Evolutionary conservation across 108 stramenopile species (phyloP).

Genomic region (Pseudonitzschia multistriata): DNA sequence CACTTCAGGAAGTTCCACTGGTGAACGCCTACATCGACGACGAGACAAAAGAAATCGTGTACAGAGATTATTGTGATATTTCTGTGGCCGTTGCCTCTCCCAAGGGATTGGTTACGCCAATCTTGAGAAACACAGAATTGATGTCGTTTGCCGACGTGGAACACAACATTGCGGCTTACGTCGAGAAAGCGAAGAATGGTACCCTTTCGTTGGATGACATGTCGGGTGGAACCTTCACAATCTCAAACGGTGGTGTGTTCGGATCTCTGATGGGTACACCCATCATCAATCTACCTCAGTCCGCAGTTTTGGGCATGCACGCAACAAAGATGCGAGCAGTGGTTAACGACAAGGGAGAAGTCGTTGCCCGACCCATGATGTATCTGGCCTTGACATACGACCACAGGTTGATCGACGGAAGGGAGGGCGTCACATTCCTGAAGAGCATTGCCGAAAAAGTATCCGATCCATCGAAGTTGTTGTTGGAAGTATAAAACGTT

Average conservation of each 20-base stretch:
- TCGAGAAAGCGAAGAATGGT: slow-evolving; percentile 90
- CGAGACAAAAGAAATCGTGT: slow-evolving; percentile 95
- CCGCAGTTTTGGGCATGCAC: slow-evolving; percentile 99
- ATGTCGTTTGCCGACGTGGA: slow-evolving; percentile 99
- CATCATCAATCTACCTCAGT: slow-evolving; percentile 99
- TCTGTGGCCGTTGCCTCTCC: slow-evolving; percentile 97
- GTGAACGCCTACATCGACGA: slow-evolving; percentile 99
- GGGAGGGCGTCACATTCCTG: slow-evolving; percentile 99
- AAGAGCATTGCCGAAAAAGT: slow-evolving; percentile 97
- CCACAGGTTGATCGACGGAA: slow-evolving; percentile 99
- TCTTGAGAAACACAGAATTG: slow-evolving; percentile 94
- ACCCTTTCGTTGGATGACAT: slow-evolving; percentile 96
- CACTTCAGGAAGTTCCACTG: slow-evolving; percentile 93
- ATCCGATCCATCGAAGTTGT: slow-evolving; percentile 89
- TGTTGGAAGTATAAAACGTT: slow-evolving; percentile 83
- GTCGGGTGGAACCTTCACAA: slow-evolving; percentile 99
- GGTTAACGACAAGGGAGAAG: slow-evolving; percentile 92
- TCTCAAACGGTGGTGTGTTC: slow-evolving; percentile 99
- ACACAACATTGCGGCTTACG: slow-evolving; percentile 93
- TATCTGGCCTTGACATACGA: slow-evolving; percentile 99
- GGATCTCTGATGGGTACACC: slow-evolving; percentile 99
- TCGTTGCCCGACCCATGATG: slow-evolving; percentile 99
- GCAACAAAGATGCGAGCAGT: slow-evolving; percentile 98
- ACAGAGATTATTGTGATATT: slow-evolving; percentile 97
- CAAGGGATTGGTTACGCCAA: slow-evolving; percentile 96